These are phyloP conservation scores for Ophiostoma sp. DNA, from an alignment of 2,329 filamentous ascomycete species.

Conservation along the genomic window DNA sequence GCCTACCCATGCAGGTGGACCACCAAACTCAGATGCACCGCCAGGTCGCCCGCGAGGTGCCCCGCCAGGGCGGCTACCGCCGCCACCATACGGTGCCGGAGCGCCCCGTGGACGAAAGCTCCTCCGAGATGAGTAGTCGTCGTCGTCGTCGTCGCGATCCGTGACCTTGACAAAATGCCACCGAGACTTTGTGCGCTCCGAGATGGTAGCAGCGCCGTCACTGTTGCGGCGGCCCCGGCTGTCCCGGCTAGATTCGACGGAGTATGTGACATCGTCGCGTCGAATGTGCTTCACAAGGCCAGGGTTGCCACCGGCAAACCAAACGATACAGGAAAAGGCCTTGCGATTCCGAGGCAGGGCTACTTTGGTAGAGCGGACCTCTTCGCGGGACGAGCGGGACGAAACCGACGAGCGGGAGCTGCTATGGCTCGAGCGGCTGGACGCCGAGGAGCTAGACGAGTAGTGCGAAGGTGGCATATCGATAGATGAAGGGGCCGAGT, in stretches of 20 bases:
- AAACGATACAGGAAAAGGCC: conserved; percentile 19
- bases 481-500: background rate
- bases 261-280: conserved; percentile 17
- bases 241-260: background rate
- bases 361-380: background rate
- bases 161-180: conserved; percentile 19
- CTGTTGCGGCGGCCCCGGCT: background rate
- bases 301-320: conserved; percentile 24
- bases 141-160: background rate
- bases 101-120: background rate
- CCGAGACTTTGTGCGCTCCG: conserved; percentile 3
- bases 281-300: conserved; percentile 23
- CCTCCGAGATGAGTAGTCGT: background rate
- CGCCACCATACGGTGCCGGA: background rate
- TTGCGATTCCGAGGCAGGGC: conserved; percentile 1
- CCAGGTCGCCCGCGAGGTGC: background rate
- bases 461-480: background rate
- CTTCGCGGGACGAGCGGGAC: background rate
- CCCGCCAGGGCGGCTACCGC: background rate
- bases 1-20: conserved; percentile 6
- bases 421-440: background rate
- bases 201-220: background rate
- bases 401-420: conserved; percentile 13
- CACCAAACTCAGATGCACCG: conserved; percentile 9
- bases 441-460: conserved; percentile 14